Conservation (phyloP, 129 eudicot species). For the Artemisia tridentata region DNA sequence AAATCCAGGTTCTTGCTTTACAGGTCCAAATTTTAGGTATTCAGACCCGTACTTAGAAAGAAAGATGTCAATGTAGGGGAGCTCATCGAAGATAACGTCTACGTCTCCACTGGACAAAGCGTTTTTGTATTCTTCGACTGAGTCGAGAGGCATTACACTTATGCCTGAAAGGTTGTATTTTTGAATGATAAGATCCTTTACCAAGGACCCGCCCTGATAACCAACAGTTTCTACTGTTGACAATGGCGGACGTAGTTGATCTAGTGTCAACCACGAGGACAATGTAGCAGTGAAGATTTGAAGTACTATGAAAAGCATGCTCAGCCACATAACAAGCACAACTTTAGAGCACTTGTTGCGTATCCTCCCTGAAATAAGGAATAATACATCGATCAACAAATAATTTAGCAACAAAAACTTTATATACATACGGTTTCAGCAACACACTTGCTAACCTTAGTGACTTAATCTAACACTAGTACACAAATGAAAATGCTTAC, state of each 20-base stretch:
- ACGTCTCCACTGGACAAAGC: slow-evolving; percentile 14
- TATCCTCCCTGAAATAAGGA: slow-evolving; percentile 5
- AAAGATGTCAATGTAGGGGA: slow-evolving; percentile 19
- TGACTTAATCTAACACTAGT: too few relatives aligned
- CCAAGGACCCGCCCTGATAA: slow-evolving; percentile 14
- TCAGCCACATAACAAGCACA: slow-evolving; percentile 26
- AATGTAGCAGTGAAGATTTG: slow-evolving; percentile 28
- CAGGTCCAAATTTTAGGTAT: slow-evolving; percentile 15
- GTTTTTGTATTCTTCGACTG: slow-evolving; percentile 12
- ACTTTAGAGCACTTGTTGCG: slow-evolving; percentile 20
- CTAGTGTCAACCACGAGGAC: slow-evolving; percentile 26
- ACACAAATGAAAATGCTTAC: too few relatives aligned
- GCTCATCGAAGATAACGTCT: slow-evolving; percentile 14
- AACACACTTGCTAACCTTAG: too few relatives aligned
- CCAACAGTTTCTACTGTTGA: slow-evolving; percentile 19
- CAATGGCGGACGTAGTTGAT: slow-evolving; percentile 21
- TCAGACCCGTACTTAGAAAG: slow-evolving; percentile 19
- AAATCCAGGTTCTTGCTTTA: slow-evolving; percentile 14
- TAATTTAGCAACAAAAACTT: too few relatives aligned
- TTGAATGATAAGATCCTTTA: slow-evolving; percentile 10
- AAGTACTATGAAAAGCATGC: slow-evolving; percentile 21
- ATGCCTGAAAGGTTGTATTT: slow-evolving; percentile 5
- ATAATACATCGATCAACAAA: too few relatives aligned
- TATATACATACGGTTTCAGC: too few relatives aligned
- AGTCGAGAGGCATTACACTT: neutral